A percentile compares a stretch with the other conserved stretches of the same genome.
Evolutionary conservation across 768 basidiomycete genomes (phyloP).

Genomic region (Termitomyces titanicus): DNA sequence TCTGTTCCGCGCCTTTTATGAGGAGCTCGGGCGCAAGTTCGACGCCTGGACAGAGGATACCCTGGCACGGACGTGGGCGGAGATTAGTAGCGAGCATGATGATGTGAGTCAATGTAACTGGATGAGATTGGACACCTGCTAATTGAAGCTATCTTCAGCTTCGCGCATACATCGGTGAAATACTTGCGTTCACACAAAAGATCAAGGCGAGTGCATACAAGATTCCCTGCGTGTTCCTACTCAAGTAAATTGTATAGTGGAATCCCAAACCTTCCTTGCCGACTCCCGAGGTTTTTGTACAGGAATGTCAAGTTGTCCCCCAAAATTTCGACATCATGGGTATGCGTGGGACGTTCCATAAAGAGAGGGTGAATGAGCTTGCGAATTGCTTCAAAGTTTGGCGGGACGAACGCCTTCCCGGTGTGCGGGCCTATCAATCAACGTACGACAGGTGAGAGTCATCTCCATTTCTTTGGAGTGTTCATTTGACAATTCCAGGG

Average conservation of each 20-base stretch:
- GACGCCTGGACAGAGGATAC: conserved; percentile 71
- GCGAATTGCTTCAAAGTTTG: conserved; percentile 63
- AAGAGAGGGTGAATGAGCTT: conserved; percentile 53
- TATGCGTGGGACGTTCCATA: conserved; percentile 62
- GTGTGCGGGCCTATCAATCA: conserved; percentile 78
- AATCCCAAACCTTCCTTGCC: conserved; percentile 60
- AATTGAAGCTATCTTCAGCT: conserved; percentile 39
- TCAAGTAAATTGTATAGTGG: conserved; percentile 40
- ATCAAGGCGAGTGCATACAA: conserved; percentile 48
- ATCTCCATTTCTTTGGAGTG: neutral
- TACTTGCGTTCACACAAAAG: conserved; percentile 68
- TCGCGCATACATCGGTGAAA: conserved; percentile 70
- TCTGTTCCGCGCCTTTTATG: conserved; percentile 67
- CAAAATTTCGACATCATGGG: conserved; percentile 72
- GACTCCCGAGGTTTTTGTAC: conserved; percentile 57
- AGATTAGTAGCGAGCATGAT: conserved; percentile 74
- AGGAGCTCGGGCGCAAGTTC: conserved; percentile 79
- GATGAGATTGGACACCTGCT: neutral
- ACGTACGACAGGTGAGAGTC: conserved; percentile 70
- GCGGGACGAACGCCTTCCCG: conserved; percentile 68
- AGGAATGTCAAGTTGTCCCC: conserved; percentile 57
- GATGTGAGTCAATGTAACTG: conserved; percentile 47
- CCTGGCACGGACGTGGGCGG: conserved; percentile 64
- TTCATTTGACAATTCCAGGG: conserved; percentile 34
- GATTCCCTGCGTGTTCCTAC: neutral